Evolutionary conservation across 345 rosid species (phyloP).

Genomic region (Turritis glabra): DNA sequence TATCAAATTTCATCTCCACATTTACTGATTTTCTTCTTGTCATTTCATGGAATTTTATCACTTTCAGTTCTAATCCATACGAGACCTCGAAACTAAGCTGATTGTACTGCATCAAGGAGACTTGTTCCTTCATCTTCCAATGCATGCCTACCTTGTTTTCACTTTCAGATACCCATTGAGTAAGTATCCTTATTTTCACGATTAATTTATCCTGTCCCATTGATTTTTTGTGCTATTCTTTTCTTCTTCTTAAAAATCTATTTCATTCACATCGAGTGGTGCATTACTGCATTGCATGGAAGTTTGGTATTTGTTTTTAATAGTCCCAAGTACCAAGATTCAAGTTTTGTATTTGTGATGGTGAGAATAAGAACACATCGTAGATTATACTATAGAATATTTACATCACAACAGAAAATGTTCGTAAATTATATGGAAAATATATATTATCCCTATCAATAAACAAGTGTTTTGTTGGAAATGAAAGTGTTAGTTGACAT

Average conservation of each 20-base stretch:
- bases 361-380: not conserved
- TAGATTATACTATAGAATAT: not conserved
- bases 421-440: not conserved
- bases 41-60: not conserved
- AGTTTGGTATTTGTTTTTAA: not conserved
- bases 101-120: not conserved
- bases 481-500: constrained; percentile 31
- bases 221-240: not conserved
- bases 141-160: not conserved
- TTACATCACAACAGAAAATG: not conserved
- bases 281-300: not conserved
- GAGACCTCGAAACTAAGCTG: constrained; percentile 2
- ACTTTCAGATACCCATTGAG: not conserved
- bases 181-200: not conserved
- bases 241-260: not conserved
- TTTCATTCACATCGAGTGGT: not conserved
- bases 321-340: not conserved
- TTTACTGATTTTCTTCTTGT: not conserved
- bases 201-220: not conserved
- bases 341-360: not conserved
- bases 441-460: not conserved
- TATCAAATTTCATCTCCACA: no score
- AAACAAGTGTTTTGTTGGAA: constrained; percentile 9
- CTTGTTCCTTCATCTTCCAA: not conserved
- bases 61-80: not conserved